Evolutionary conservation across 306 rosid species (phyloP), one percentile per base, ranked within the genome.

Genomic region (Elaeagnus macrophylla): DNA sequence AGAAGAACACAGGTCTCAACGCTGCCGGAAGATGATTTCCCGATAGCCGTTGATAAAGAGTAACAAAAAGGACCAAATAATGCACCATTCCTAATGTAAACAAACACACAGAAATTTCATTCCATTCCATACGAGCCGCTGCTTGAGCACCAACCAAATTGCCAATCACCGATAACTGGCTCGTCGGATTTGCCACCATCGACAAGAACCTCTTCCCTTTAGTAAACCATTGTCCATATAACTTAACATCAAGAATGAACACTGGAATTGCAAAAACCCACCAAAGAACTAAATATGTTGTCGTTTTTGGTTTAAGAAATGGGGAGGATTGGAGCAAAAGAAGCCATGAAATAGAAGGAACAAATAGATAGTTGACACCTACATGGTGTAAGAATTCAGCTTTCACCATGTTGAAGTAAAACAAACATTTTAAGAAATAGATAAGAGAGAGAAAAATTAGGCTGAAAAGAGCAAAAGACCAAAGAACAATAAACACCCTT

Each of bases 281-380:
- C 43, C 64, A 66, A 20, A 64, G 48, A 18, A 54, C 44, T 55
- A 14, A 13, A 15, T 66, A 66, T 6, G 48, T 5, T 4, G n/a
- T 2, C 6, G 56, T 49, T 39, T 14, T 16, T 0, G 58, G 57
- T 8, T 12, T n/a, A 15, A 66, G 15, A 42, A 57, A 57, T 6
- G 70, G 70, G 5, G 58, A n/a, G 9, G 70, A 56, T 35, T 66
- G 70, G 10, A 56, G 70, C 57, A 66, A 50, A 10, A 66, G 63
- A 35, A 66, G 56, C 58, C 70, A 66, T 0, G 64, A 66, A 66
- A 57, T 57, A 57, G 57, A 66, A 0, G 70, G 64, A 39, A 43
- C 58, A 13, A 48, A 66, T 0, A 65, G 62, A 18, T 47, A 65
- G 41, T 65, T 65, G 7, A 55, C 62, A 15, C 70, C 70, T 14